Evolutionary conservation across 2,329 filamentous ascomycete genomes (phyloP), one percentile per base, ranked within the genome.

Genomic region (Fusarium kyushuense): DNA sequence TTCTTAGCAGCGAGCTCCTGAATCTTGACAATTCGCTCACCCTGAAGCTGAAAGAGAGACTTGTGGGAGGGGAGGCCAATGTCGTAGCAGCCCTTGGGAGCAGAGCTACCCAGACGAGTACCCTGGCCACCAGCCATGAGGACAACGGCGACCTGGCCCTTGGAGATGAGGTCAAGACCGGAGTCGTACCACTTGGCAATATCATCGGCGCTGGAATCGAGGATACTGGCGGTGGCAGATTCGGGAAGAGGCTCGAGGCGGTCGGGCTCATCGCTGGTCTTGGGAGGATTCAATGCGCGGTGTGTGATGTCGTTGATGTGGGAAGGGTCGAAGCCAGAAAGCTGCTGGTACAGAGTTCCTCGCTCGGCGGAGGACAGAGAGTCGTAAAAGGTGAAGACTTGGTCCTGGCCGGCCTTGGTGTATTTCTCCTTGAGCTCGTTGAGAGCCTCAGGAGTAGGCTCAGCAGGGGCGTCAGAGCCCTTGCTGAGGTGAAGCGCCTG

Each of bases 71-170:
- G 93, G 58, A 99, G 87, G 19, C 94, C 94, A 79, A 99, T 98
- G 78, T 99, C 91, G 82, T 92, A 99, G 87, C 95, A 98, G 58
- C 96, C 96, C 85, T 99, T 99, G 72, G 96, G 96, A 19, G 91
- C 95, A 58, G 94, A 96, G 84, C 94, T 97, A 72, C 96, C 96
- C 68, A 99, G 84, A 66, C 96, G 89, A 65, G 96, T 99, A 69
- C 96, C 96, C 83, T 99, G 96, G 33, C 96, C 96, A 77, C 96
- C 96, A 60, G 96, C 96, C 92, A 99, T 96, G 75, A 99, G 87
- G 52, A 99, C 93, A 19, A 99, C 96, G 32, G 89, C 86, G 38
- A 97, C 87, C 78, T 92, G 89, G 76, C 92, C 90, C 78, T 93
- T 85, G 48, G 89, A 84, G 61, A 97, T 87, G 38, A 95, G 91